phyloP scores from a whole-genome alignment of 108 stramenopile genomes.

The Skeletonema costatum region DNA sequence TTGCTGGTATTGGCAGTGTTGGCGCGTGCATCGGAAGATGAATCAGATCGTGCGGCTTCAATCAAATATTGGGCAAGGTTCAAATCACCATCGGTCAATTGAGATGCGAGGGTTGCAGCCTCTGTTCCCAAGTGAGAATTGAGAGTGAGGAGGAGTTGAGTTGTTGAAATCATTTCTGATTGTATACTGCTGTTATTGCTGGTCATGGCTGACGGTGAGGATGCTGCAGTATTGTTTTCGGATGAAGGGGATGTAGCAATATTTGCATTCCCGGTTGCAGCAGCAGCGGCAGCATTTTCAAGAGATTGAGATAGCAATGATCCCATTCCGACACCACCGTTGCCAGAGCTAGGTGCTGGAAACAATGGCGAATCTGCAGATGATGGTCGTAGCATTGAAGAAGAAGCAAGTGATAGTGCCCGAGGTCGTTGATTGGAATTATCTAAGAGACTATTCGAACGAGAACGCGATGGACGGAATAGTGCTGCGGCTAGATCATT shows the following conservation, averaged over 20 bases:
- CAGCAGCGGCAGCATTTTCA: not conserved
- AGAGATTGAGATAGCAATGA: slow-evolving; percentile 1
- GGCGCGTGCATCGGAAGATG: slow-evolving; percentile 26
- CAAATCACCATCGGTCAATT: slow-evolving; percentile 64
- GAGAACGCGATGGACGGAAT: slow-evolving; percentile 18
- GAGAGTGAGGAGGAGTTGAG: slow-evolving; percentile 71
- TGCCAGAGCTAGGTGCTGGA: slow-evolving; percentile 1
- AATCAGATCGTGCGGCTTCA: slow-evolving; percentile 61
- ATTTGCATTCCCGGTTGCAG: not conserved
- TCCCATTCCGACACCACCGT: not conserved
- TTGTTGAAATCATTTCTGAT: slow-evolving; percentile 48
- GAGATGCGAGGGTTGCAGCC: slow-evolving; percentile 59
- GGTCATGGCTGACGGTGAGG: slow-evolving; percentile 5
- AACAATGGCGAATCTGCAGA: not conserved
- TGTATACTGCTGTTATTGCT: not conserved
- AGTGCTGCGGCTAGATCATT: slow-evolving; percentile 39
- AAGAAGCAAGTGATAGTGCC: slow-evolving; percentile 9
- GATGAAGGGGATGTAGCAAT: not conserved
- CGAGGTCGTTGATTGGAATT: slow-evolving; percentile 11
- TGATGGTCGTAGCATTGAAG: slow-evolving; percentile 4
- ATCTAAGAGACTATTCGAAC: slow-evolving; percentile 30
- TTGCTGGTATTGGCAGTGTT: not conserved
- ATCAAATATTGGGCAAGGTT: slow-evolving; percentile 78
- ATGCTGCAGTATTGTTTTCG: not conserved
- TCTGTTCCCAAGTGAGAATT: slow-evolving; percentile 59